These are phyloP conservation scores for carrot (Daucus carota) DNA, from an alignment of 129 eudicot species.

Conservation along the genomic window DNA sequence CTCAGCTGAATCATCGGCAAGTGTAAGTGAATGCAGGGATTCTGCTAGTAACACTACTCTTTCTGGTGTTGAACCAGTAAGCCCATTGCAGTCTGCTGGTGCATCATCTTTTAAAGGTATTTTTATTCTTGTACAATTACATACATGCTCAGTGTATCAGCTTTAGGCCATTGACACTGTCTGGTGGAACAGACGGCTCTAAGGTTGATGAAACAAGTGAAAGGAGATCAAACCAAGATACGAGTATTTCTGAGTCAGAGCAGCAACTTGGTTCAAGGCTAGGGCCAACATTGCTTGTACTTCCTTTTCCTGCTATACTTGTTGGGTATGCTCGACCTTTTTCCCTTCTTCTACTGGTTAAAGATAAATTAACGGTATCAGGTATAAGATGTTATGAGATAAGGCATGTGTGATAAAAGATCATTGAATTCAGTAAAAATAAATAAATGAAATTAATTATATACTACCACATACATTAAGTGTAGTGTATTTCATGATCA, in stretches of 20 bases:
- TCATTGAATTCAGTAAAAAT: neutral
- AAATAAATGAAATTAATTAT: neutral
- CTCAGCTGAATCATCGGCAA: constrained; percentile 76
- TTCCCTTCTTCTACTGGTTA: neutral
- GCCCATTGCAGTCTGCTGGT: constrained; percentile 69
- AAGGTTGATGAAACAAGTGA: constrained; percentile 60
- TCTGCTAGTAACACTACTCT: constrained; percentile 48
- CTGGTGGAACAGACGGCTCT: constrained; percentile 45
- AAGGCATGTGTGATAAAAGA: neutral
- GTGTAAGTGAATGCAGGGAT: constrained; percentile 69
- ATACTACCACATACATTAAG: neutral
- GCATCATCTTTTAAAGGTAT: constrained; percentile 62
- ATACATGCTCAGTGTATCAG: constrained; percentile 5
- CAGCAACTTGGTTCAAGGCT: constrained; percentile 53
- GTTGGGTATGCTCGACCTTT: constrained; percentile 64
- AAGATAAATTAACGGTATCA: neutral
- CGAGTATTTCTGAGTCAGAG: constrained; percentile 55
- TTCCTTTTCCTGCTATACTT: constrained; percentile 91
- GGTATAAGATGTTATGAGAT: neutral
- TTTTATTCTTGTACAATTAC: neutral
- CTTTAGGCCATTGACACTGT: constrained; percentile 21
- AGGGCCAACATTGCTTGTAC: constrained; percentile 72
- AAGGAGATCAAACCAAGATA: constrained; percentile 41
- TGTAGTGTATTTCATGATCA: neutral
- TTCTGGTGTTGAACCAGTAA: constrained; percentile 62